Evolutionary conservation across 331 rosid genomes (phyloP).

Genomic region (Rhamnella rubrinervis): DNA sequence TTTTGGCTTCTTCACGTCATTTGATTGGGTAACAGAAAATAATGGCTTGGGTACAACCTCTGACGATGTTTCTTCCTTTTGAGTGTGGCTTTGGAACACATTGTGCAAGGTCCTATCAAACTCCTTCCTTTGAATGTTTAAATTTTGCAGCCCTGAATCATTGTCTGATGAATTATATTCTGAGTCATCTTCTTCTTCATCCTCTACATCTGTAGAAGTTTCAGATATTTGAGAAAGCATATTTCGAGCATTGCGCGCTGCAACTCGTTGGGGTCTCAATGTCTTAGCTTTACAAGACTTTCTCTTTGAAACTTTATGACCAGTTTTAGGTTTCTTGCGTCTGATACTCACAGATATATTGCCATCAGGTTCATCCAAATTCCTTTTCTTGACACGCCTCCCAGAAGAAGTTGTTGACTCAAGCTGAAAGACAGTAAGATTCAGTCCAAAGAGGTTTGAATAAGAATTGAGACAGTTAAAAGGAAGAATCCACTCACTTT

Average conservation of each 20-base stretch:
- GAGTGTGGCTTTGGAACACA: slow-evolving; percentile 27
- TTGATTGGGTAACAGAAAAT: slow-evolving; percentile 41
- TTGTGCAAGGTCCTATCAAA: slow-evolving; percentile 37
- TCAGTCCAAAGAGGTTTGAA: slow-evolving; percentile 21
- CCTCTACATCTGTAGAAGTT: slow-evolving; percentile 66
- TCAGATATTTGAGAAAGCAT: slow-evolving; percentile 56
- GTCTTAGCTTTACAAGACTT: slow-evolving; percentile 57
- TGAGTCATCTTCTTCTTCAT: slow-evolving; percentile 45
- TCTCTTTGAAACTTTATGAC: slow-evolving; percentile 41
- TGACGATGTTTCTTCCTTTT: slow-evolving; percentile 32
- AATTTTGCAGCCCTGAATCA: slow-evolving; percentile 32
- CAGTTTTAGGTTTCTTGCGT: slow-evolving; percentile 46
- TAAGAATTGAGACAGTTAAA: not conserved
- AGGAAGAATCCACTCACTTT: slow-evolving; percentile 31
- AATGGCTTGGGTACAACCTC: slow-evolving; percentile 37
- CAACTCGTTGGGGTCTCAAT: slow-evolving; percentile 63
- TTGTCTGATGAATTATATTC: slow-evolving; percentile 63
- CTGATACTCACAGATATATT: slow-evolving; percentile 45
- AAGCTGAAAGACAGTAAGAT: slow-evolving; percentile 42
- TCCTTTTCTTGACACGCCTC: slow-evolving; percentile 76
- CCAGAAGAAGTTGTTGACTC: slow-evolving; percentile 53
- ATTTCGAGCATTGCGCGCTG: slow-evolving; percentile 76
- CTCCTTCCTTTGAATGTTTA: slow-evolving; percentile 37
- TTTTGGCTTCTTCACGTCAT: slow-evolving; percentile 41
- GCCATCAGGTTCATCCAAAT: slow-evolving; percentile 55